phyloP scores from a whole-genome alignment of 179 eudicot species.

The Beta macrorhiza region DNA sequence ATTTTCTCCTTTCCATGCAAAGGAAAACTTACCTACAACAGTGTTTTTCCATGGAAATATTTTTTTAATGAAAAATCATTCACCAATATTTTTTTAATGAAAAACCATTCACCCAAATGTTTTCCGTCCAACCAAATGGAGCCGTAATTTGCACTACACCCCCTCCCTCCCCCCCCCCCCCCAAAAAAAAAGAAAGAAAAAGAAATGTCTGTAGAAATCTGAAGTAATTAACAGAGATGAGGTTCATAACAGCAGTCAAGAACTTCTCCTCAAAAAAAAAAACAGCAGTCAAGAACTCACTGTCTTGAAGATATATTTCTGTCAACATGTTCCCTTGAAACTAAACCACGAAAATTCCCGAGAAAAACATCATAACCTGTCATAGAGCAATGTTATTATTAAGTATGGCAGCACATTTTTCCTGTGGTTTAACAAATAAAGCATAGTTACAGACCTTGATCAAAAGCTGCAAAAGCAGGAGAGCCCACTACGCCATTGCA shows the following conservation, averaged over 20 bases:
- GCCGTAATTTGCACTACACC: too few relatives aligned
- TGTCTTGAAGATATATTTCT: slow-evolving; percentile 72
- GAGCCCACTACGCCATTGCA: slow-evolving; percentile 95
- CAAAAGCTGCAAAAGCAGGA: slow-evolving; percentile 97
- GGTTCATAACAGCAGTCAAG: neutral
- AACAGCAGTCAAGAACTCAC: slow-evolving; percentile 45
- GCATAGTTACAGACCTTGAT: slow-evolving; percentile 65
- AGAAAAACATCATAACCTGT: slow-evolving; percentile 95
- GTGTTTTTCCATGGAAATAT: too few relatives aligned
- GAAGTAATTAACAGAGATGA: neutral
- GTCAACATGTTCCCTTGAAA: slow-evolving; percentile 86
- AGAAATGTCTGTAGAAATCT: neutral
- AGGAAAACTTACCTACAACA: too few relatives aligned
- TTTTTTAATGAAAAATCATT: too few relatives aligned
- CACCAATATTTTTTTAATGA: too few relatives aligned
- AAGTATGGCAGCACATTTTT: neutral
- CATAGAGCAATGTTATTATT: slow-evolving; percentile 1
- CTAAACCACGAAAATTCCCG: slow-evolving; percentile 90
- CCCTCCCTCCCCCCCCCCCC: neutral
- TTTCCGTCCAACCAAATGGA: too few relatives aligned
- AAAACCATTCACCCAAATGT: too few relatives aligned
- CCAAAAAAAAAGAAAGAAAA: neutral
- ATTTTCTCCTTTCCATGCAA: too few relatives aligned
- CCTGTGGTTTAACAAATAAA: neutral
- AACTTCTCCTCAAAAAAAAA: neutral